Evolutionary conservation across 192 early-diverging fungal genomes (phyloP).

Genomic region (Gorgonomyces haynaldii): DNA sequence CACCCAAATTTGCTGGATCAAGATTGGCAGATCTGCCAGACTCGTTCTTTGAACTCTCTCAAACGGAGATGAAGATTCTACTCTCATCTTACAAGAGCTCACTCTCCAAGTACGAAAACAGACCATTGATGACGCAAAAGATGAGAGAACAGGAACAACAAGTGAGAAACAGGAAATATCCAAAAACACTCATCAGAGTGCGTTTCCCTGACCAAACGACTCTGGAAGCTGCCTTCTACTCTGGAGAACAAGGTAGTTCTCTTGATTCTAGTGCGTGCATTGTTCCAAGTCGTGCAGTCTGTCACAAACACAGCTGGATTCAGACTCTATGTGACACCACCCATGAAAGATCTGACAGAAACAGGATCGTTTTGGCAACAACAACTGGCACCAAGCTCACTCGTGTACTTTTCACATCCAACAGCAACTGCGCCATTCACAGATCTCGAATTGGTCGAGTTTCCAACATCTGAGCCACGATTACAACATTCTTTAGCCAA

Average conservation of each 20-base stretch:
- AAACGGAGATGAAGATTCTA: slow-evolving; percentile 58
- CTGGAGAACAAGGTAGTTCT: slow-evolving; percentile 43
- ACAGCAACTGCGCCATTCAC: too few relatives aligned
- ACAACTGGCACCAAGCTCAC: slow-evolving; percentile 24
- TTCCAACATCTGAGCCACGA: too few relatives aligned
- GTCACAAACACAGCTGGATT: slow-evolving; percentile 11
- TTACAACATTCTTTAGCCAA: too few relatives aligned
- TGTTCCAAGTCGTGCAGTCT: slow-evolving; percentile 1
- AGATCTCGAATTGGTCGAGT: too few relatives aligned
- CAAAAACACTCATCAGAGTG: slow-evolving; percentile 67
- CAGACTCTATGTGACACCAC: slow-evolving; percentile 28
- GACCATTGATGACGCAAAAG: slow-evolving; percentile 66
- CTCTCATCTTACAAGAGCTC: slow-evolving; percentile 41
- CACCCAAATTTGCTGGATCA: background rate
- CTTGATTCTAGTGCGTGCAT: slow-evolving; percentile 4
- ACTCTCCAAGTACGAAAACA: slow-evolving; percentile 36
- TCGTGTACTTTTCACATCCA: slow-evolving; percentile 40
- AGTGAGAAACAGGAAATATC: slow-evolving; percentile 50
- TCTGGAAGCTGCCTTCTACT: slow-evolving; percentile 64
- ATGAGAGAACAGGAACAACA: slow-evolving; percentile 63
- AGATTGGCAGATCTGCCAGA: slow-evolving; percentile 68
- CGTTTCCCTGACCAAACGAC: slow-evolving; percentile 67
- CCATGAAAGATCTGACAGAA: slow-evolving; percentile 16
- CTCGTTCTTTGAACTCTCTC: slow-evolving; percentile 68
- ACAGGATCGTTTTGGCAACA: slow-evolving; percentile 30